Evolutionary conservation across 2,329 filamentous ascomycete genomes (phyloP).

Genomic region (Capronia americana): DNA sequence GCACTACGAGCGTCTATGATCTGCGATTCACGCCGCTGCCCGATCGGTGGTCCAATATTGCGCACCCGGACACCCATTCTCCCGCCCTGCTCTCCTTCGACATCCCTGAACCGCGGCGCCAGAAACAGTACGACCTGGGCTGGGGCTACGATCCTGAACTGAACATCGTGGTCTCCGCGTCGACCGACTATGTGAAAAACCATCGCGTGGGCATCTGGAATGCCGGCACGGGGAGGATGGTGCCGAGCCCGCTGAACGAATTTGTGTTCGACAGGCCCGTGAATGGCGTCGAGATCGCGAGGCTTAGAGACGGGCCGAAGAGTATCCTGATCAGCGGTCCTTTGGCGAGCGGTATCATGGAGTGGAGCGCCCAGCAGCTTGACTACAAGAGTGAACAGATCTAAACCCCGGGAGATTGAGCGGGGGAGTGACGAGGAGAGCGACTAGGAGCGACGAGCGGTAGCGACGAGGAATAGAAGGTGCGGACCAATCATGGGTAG

Average conservation of each 20-base stretch:
- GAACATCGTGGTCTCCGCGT: conserved; percentile 32
- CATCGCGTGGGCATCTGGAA: conserved; percentile 33
- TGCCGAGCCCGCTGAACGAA: conserved; percentile 27
- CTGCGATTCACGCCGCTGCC: conserved; percentile 31
- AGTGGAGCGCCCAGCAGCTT: conserved; percentile 26
- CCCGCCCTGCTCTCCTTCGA: conserved; percentile 24
- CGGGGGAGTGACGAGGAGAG: not conserved
- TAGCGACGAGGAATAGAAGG: too few species aligned
- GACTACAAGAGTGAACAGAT: not conserved
- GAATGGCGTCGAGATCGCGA: conserved; percentile 22
- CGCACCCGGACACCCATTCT: conserved; percentile 8
- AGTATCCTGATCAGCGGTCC: conserved; percentile 26
- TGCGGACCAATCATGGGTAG: too few species aligned
- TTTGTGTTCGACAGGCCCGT: conserved; percentile 25
- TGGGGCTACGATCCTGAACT: conserved; percentile 37
- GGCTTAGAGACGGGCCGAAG: conserved; percentile 33
- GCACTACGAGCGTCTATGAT: conserved; percentile 34
- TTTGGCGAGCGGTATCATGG: conserved; percentile 4
- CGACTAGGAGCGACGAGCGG: too few species aligned
- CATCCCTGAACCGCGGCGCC: conserved; percentile 13
- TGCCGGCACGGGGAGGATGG: conserved; percentile 26
- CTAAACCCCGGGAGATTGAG: not conserved
- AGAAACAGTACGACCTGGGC: conserved; percentile 28
- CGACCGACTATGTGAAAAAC: conserved; percentile 24
- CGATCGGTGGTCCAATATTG: not conserved